Evolutionary conservation across 148 eudicot genomes (phyloP), one percentile per base, ranked within the genome.

Genomic region (Arctostaphylos glauca): DNA sequence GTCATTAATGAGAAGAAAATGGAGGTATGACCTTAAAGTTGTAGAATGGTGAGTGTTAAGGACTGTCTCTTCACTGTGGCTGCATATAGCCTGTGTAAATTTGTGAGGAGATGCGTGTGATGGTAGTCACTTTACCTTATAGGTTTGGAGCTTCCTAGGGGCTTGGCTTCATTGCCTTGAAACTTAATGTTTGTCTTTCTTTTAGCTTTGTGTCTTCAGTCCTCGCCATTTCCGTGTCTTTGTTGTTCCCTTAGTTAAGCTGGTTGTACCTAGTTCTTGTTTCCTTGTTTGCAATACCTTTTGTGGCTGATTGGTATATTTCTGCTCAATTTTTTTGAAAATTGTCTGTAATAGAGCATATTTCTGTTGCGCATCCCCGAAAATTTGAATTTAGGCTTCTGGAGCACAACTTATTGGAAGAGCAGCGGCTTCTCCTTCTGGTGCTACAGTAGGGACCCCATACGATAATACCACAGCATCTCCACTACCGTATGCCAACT

Each of bases 391-490:
- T 74, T 86, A 97, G 98, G 92, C 89, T 81, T 89, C 98, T 87
- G 98, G 97, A 43, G 84, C 91, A 82, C 98, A 91, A 85, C 88
- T 83, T 75, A 85, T 86, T 56, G 98, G 93, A 88, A 89, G 98
- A 88, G 88, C 97, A 74, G 95, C 85, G 41, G 95, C 98, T 85
- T 97, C 99, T 81, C 98, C 99, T 80, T 91, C 95, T 73, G 92
- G 89, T 84, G 86, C 87, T 60, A 83, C 90, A 56, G 93, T 84
- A 47, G 71, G 88, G 10, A 75, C 95, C 71, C 87, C 97, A 74
- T 92, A 93, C 81, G 97, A 97, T 75, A 97, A 91, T 87, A 89
- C 95, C 10, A 84, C 95, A 60, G 86, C 98, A 47, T 94, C 99
- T 56, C 99, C 99, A 12, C 82, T 94, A 58, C 93, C 88, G 59